A percentile compares a stretch with the other conserved stretches of the same genome.
These are phyloP conservation scores for Penicillium bovifimosum DNA, from an alignment of 495 filamentous ascomycete genomes.

Conservation along the genomic window DNA sequence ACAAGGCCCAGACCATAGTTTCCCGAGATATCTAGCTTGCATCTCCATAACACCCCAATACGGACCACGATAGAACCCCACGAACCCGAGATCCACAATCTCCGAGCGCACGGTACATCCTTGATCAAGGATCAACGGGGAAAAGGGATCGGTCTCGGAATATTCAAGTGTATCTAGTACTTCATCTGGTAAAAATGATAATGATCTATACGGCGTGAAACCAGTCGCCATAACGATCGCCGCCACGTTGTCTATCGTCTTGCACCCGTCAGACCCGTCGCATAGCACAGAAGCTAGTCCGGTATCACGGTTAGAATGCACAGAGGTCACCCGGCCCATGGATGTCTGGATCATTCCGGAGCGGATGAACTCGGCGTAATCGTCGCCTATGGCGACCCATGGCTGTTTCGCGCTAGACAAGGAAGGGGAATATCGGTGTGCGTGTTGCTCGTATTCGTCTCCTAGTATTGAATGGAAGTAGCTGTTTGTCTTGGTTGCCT, in stretches of 20 bases:
- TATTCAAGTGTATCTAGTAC: conserved; percentile 54
- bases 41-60: conserved; percentile 87
- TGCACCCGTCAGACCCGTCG: conserved; percentile 20
- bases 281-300: conserved; percentile 30
- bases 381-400: conserved; percentile 63
- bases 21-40: conserved; percentile 65
- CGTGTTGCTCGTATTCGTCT: conserved; percentile 48
- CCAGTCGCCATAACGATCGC: conserved; percentile 73
- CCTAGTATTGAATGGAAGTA: conserved; percentile 55
- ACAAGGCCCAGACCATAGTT: conserved; percentile 28
- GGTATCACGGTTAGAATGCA: conserved; percentile 17
- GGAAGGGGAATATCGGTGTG: conserved; percentile 9
- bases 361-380: conserved; percentile 67
- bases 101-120: conserved; percentile 55
- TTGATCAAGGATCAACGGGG: conserved; percentile 65
- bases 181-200: conserved; percentile 53
- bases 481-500: conserved; percentile 45
- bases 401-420: conserved; percentile 35
- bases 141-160: conserved; percentile 46
- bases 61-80: conserved; percentile 80
- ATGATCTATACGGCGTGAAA: conserved; percentile 55
- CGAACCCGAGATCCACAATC: conserved; percentile 65
- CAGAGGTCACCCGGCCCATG: conserved; percentile 29
- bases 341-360: conserved; percentile 50
- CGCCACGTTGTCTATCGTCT: conserved; percentile 50